Evolutionary conservation across 2,329 filamentous ascomycete genomes (phyloP).

Genomic region (Westerdykella sp.): DNA sequence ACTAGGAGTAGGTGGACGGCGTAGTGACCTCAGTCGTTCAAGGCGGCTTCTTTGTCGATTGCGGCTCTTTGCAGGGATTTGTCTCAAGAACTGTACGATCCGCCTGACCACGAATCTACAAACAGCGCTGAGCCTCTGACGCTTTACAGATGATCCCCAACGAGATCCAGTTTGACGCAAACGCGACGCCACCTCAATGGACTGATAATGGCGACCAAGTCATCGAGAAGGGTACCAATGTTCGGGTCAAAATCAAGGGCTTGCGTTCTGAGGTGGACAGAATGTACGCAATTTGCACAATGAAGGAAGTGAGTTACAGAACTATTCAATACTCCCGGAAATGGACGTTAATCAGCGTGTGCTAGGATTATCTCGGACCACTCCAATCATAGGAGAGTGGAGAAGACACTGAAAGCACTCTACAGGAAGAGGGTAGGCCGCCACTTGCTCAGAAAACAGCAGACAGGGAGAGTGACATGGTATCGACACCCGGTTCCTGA

Average conservation of each 20-base stretch:
- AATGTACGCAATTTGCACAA: conserved; percentile 96
- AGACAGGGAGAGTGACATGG: no score
- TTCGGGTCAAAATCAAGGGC: conserved; percentile 91
- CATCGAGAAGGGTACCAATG: conserved; percentile 88
- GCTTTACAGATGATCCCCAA: conserved; percentile 70
- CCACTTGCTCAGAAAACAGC: no score
- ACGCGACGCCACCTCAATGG: conserved; percentile 93
- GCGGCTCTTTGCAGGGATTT: conserved; percentile 71
- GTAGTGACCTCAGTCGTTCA: conserved; percentile 87
- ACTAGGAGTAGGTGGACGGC: conserved; percentile 27
- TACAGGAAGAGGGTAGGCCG: no score
- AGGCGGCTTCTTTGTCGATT: conserved; percentile 84
- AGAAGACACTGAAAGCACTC: not conserved
- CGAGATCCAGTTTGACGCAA: conserved; percentile 90
- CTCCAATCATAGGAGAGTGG: conserved; percentile 20
- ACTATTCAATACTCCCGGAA: conserved; percentile 1
- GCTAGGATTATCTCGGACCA: conserved; percentile 38
- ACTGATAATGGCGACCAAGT: conserved; percentile 91
- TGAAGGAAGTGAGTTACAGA: conserved; percentile 60
- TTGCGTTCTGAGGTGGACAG: conserved; percentile 87
- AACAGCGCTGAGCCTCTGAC: conserved; percentile 9
- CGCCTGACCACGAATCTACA: not conserved
- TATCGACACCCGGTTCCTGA: no score
- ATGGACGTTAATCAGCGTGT: conserved; percentile 10
- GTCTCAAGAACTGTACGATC: conserved; percentile 71